These are phyloP conservation scores for Primulina huaijiensis DNA, from an alignment of 257 asterid species.

Conservation along the genomic window DNA sequence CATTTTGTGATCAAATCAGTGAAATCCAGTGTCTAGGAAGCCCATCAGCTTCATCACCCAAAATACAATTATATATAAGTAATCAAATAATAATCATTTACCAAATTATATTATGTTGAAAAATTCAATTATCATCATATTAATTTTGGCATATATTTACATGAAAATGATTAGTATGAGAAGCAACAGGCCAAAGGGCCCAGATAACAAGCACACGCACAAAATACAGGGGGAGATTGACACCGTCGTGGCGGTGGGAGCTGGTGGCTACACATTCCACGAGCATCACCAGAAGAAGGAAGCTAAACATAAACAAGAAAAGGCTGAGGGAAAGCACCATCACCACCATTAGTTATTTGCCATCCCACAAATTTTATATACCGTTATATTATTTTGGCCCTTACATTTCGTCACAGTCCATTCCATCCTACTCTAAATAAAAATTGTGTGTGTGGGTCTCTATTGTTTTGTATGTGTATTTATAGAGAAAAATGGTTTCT, in stretches of 20 bases:
- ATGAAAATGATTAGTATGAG: slow-evolving; percentile 47
- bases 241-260: slow-evolving; percentile 46
- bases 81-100: too few relatives aligned
- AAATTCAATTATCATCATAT: too few relatives aligned
- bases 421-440: not conserved
- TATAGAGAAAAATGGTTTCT: too few relatives aligned
- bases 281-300: slow-evolving; percentile 77
- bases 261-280: slow-evolving; percentile 65
- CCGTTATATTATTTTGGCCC: too few relatives aligned
- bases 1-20: too few relatives aligned
- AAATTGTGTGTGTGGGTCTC: not conserved
- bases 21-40: too few relatives aligned
- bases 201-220: slow-evolving; percentile 59
- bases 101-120: not conserved
- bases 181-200: slow-evolving; percentile 62
- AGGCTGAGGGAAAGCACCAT: slow-evolving; percentile 50
- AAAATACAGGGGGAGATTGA: slow-evolving; percentile 59
- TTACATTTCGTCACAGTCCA: not conserved
- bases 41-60: too few relatives aligned
- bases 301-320: slow-evolving; percentile 44
- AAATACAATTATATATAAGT: too few relatives aligned
- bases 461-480: not conserved
- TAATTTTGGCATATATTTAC: not conserved
- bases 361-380: too few relatives aligned
- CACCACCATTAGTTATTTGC: slow-evolving; percentile 36